Evolutionary conservation across 2,329 filamentous ascomycete species (phyloP).

Genomic region (Xylaria sp.): DNA sequence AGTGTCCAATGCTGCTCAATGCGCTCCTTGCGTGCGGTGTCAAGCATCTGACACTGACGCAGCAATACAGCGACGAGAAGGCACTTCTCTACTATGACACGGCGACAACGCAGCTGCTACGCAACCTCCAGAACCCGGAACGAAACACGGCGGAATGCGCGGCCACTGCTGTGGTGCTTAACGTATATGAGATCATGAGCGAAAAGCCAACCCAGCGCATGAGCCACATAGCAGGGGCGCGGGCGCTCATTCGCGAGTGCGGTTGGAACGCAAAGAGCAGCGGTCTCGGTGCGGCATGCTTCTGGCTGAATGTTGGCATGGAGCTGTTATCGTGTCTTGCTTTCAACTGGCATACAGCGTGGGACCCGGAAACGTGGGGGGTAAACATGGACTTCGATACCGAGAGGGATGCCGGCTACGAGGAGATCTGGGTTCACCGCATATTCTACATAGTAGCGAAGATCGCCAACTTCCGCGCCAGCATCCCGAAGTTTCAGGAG

Average conservation of each 20-base stretch:
- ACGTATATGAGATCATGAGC: conserved; percentile 91
- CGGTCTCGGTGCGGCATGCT: conserved; percentile 80
- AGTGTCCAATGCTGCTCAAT: conserved; percentile 82
- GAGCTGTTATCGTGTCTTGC: conserved; percentile 84
- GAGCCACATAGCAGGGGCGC: conserved; percentile 81
- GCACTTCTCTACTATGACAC: conserved; percentile 80
- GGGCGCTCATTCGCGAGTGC: conserved; percentile 83
- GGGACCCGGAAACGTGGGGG: conserved; percentile 88
- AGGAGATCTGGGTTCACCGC: conserved; percentile 82
- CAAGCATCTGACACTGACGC: conserved; percentile 67
- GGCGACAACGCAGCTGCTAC: conserved; percentile 71
- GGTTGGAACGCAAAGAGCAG: conserved; percentile 76
- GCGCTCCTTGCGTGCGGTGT: conserved; percentile 85
- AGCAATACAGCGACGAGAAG: conserved; percentile 65
- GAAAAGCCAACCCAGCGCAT: conserved; percentile 73
- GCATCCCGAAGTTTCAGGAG: conserved; percentile 56
- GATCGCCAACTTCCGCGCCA: conserved; percentile 76
- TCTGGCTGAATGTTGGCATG: conserved; percentile 89
- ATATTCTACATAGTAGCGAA: conserved; percentile 87
- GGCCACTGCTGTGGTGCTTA: conserved; percentile 79
- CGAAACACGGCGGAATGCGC: conserved; percentile 80
- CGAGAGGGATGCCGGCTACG: conserved; percentile 45
- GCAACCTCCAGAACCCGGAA: conserved; percentile 75
- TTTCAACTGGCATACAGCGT: conserved; percentile 80
- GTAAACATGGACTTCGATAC: conserved; percentile 66